Base-by-base conservation (phyloP, 2,329 filamentous ascomycete species). In the Cladosporium halotolerans region DNA sequence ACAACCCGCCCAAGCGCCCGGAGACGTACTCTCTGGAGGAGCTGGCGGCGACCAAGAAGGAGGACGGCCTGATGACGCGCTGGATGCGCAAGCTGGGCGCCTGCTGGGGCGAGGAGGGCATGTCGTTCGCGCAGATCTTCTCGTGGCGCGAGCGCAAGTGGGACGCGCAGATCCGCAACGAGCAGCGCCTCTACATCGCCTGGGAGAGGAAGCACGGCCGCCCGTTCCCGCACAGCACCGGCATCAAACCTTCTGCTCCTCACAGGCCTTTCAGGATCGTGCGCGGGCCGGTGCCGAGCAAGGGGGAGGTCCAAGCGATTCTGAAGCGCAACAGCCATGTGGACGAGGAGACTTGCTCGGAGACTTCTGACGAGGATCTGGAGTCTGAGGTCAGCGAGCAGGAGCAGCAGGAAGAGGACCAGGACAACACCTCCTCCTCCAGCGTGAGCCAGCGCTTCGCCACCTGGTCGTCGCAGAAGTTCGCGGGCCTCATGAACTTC, bases 1-100 rank as follows among this genome's bases (percentile, higher is more conserved):
- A 14, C 36, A 39, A 39, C n/a, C n/a, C 11, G 11, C 36, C 36
- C 10, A 36, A 36, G 8, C 13, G 13, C n/a, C 13, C n/a, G 10
- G 10, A 7, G 36, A 39, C n/a, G 16, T 14, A 39, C 36, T 14
- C 36, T 14, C 39, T 31, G 19, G 47, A 42, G 38, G 23, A 18
- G 14, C 33, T 51, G 48, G 48, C 16, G 13, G 31, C 23, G 14
- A 51, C 40, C 9, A 32, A 19, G 16, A n/a, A 36, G 8, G 48
- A 51, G 18, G 48, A 44, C 40, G n/a, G 18, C 16, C 13, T 43
- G 28, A 51, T 51, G 40, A 18, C 16, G 13, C 38, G 38, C 2
- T 51, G 40, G 31, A 31, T 44, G 18, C 43, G 14, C n/a, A 51
- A 51, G 32, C 32, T 43, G 10, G 48, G 48, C 11, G 36, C n/a